Evolutionary conservation across 2,329 filamentous ascomycete genomes (phyloP).

Genomic region (Chaetomium sp.): DNA sequence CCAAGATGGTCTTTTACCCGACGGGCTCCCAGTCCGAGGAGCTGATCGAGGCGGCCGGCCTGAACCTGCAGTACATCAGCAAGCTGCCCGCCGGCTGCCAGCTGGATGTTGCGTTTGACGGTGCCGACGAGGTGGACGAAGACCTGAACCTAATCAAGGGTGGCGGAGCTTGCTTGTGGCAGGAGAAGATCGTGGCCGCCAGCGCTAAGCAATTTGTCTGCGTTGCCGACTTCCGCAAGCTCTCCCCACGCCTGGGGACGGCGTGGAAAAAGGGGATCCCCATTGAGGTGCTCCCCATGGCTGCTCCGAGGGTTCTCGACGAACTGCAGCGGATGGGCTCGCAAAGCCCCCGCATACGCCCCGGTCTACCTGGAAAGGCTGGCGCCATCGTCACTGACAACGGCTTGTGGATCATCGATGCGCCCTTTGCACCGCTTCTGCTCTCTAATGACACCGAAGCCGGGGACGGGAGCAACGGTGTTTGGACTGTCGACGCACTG

Average conservation of each 20-base stretch:
- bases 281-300: constrained; percentile 88
- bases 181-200: constrained; percentile 93
- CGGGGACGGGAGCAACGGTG: constrained; percentile 61
- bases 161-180: constrained; percentile 94
- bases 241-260: constrained; percentile 71
- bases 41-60: constrained; percentile 76
- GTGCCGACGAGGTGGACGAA: constrained; percentile 93
- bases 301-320: constrained; percentile 73
- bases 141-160: constrained; percentile 97
- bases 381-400: constrained; percentile 82
- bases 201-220: constrained; percentile 84
- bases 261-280: constrained; percentile 83
- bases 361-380: constrained; percentile 74
- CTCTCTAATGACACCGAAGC: constrained; percentile 53
- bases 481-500: constrained; percentile 79
- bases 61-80: constrained; percentile 77
- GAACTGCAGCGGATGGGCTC: constrained; percentile 75
- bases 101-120: constrained; percentile 92
- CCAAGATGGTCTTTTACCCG: constrained; percentile 80
- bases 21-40: constrained; percentile 90
- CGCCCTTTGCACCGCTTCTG: constrained; percentile 76
- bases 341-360: constrained; percentile 68
- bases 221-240: constrained; percentile 79
- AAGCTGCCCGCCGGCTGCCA: constrained; percentile 60
- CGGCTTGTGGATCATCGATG: constrained; percentile 87